A percentile compares a stretch with the other conserved stretches of the same genome.
Evolutionary conservation across 306 rosid species (phyloP).

Genomic region (Ochetophila trinervis): DNA sequence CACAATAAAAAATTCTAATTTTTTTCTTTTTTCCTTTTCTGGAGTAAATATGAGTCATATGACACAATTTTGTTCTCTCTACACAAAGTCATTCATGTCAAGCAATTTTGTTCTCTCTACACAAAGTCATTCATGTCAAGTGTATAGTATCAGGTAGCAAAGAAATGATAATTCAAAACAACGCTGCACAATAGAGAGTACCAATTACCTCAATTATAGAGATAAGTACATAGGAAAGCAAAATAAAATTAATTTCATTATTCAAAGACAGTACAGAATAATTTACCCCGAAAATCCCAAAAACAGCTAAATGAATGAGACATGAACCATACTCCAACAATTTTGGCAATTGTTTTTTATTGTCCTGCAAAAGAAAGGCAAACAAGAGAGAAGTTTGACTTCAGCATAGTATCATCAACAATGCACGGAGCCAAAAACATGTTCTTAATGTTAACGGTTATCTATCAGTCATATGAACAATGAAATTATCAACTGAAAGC

Average conservation of each 20-base stretch:
- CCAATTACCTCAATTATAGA: background rate
- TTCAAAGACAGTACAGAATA: background rate
- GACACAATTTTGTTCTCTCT: too few species aligned
- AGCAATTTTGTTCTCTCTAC: too few species aligned
- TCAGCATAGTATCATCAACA: conserved; percentile 1
- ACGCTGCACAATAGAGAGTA: background rate
- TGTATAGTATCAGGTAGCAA: background rate
- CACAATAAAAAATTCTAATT: too few species aligned
- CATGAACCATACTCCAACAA: conserved; percentile 40
- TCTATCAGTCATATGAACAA: background rate
- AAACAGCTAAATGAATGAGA: conserved; percentile 50
- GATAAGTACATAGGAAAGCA: background rate
- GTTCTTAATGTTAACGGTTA: background rate
- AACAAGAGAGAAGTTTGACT: background rate
- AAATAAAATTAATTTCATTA: background rate
- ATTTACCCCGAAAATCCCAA: conserved; percentile 59
- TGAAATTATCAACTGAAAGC: conserved; percentile 19
- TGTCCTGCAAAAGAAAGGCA: conserved; percentile 21
- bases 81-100: too few species aligned
- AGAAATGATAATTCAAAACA: background rate
- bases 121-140: too few species aligned
- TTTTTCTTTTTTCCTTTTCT: background rate
- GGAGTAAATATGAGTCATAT: background rate
- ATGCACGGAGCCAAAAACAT: background rate
- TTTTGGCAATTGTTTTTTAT: conserved; percentile 24